Evolutionary conservation across 169 alveolate species (phyloP), one percentile per base, ranked within the genome.

Genomic region (Toxoplasma gondii): DNA sequence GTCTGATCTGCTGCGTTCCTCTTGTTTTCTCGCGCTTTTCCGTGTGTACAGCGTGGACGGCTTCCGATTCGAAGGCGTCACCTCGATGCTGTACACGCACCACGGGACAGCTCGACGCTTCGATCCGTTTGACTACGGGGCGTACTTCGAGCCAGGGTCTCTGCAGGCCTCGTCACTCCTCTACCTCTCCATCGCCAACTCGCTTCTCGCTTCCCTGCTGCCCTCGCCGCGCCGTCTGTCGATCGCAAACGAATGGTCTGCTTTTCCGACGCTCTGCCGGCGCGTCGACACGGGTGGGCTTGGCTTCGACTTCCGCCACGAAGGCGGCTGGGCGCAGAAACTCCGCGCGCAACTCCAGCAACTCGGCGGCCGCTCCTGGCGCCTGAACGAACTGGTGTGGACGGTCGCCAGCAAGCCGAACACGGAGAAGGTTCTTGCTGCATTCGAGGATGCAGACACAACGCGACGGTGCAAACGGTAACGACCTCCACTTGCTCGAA

Each of bases 191-290:
- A 97, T 98, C 31, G 99, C 99, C 19, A 98, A 98, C 95, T 97
- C 98, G 38, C 92, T 98, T 70, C 96, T 97, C 67, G 98, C 98
- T 92, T 53, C 94, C 80, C 94, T 97, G 34, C 87, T 95, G 94
- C 98, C 98, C 34, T 80, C 78, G 0, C 84, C 70, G 54, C 95
- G 97, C 83, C 98, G 98, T 49, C 97, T 98, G 92, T 95, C 99
- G 0, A 96, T 98, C 36, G 99, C 98, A 24, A 99, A 98, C 96
- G 99, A 98, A 93, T 98, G 98, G 34, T 96, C 98, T 39, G 99
- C 99, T 84, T 96, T 97, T 97, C 99, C 99, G 44, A 97, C 98
- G 36, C 97, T 98, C 31, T 97, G 99, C 93, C 86, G 98, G 53
- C 97, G 98, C 2, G 93, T 98, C 34, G 97, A 96, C 82, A 98